A percentile compares a stretch with the other conserved stretches of the same genome.
phyloP scores from a whole-genome alignment of 106 monocot species.

The Allium cepa region DNA sequence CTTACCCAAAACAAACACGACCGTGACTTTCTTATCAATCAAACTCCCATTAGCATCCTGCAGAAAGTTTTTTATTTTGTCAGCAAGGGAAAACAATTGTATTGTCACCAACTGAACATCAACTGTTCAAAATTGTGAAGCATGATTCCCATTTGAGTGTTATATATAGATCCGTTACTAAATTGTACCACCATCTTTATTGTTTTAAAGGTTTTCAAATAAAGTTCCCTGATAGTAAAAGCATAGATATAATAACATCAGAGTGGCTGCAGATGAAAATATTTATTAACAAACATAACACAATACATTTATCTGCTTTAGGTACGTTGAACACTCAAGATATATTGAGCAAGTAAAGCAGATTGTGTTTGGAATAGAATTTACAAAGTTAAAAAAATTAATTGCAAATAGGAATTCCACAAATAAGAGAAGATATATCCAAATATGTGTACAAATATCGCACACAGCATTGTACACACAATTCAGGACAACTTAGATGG shows the following conservation, averaged over 20 bases:
- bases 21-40: not conserved
- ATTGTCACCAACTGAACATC: not conserved
- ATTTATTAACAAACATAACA: no score
- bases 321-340: no score
- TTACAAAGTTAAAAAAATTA: not conserved
- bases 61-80: not conserved
- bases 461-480: no score
- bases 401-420: no score
- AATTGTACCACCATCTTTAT: not conserved
- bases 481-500: no score
- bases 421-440: no score
- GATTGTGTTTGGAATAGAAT: not conserved
- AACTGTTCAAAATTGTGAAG: not conserved
- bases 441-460: no score
- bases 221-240: not conserved
- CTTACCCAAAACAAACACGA: slow-evolving; percentile 7
- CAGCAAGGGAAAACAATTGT: not conserved
- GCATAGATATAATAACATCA: not conserved
- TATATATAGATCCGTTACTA: not conserved
- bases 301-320: no score
- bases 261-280: no score
- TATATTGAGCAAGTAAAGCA: no score
- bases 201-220: no score
- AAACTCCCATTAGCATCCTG: slow-evolving; percentile 6
- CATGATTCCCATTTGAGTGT: not conserved